These are phyloP conservation scores for Diospyros lotus DNA, from an alignment of 148 eudicot species.

Conservation along the genomic window DNA sequence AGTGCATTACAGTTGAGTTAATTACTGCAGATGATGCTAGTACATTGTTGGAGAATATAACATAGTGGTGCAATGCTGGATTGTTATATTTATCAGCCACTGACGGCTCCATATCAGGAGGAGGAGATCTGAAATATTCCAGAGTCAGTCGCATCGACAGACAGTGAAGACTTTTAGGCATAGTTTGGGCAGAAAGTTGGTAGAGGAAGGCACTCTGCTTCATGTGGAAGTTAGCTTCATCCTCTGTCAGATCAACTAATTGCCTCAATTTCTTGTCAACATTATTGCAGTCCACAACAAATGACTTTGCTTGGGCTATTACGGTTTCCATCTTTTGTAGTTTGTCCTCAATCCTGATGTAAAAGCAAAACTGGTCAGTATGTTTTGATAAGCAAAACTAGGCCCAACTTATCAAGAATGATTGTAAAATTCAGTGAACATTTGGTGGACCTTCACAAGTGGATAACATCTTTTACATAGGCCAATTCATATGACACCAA, in stretches of 20 bases:
- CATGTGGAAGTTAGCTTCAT: constrained; percentile 89
- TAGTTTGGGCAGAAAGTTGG: constrained; percentile 89
- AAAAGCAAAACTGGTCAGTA: constrained; percentile 14
- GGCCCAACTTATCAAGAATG: background rate
- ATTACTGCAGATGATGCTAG: constrained; percentile 81
- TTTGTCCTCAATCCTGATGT: constrained; percentile 58
- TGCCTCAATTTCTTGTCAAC: constrained; percentile 98
- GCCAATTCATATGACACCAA: background rate
- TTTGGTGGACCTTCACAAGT: background rate
- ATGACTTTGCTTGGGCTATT: constrained; percentile 66
- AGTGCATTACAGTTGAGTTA: constrained; percentile 79
- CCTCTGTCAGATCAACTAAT: constrained; percentile 90
- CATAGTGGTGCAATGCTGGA: constrained; percentile 68
- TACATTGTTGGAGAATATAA: constrained; percentile 81
- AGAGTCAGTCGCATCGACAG: constrained; percentile 87
- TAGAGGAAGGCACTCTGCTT: constrained; percentile 96
- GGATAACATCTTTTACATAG: background rate
- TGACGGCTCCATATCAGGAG: constrained; percentile 43
- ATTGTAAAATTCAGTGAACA: background rate
- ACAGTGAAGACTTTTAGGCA: constrained; percentile 96
- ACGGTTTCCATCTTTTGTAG: constrained; percentile 66
- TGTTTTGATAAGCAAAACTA: constrained; percentile 1
- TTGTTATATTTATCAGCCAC: constrained; percentile 41
- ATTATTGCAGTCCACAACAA: constrained; percentile 68
- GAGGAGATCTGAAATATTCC: constrained; percentile 63